Conservation (phyloP, 371 early-diverging fungal species). For the Rhizopus arrhizus region DNA sequence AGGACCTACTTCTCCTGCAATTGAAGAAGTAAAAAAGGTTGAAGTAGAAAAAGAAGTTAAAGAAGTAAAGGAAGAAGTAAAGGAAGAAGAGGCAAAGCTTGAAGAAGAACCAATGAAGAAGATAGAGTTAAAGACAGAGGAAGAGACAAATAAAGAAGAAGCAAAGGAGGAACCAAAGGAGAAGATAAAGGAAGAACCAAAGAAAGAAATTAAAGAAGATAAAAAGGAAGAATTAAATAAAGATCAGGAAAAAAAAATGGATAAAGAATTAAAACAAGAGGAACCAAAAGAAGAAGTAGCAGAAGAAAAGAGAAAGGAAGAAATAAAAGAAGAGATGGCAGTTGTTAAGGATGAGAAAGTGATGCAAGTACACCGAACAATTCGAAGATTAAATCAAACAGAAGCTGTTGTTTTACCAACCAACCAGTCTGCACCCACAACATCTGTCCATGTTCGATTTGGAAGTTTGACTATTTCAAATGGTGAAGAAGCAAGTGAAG, state of each 20-base stretch:
- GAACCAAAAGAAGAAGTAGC: neutral
- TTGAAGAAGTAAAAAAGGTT: neutral
- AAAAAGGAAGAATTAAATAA: neutral
- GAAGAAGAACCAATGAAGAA: neutral
- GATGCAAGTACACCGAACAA: conserved; percentile 6
- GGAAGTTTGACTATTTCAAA: conserved; percentile 24
- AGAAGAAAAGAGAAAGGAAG: neutral
- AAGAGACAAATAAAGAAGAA: neutral
- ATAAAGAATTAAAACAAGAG: neutral
- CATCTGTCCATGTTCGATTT: conserved; percentile 28
- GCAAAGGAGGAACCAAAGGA: neutral
- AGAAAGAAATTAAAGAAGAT: neutral
- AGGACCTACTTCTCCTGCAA: conserved; percentile 8
- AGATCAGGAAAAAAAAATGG: neutral
- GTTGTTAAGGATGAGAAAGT: neutral
- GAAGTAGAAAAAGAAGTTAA: conserved; percentile 3
- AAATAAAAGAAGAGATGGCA: neutral
- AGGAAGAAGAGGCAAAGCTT: neutral
- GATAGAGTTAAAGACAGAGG: neutral
- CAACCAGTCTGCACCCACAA: conserved; percentile 12
- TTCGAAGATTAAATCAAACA: conserved; percentile 25
- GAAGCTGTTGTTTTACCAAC: conserved; percentile 29
- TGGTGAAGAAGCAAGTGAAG: conserved; percentile 11
- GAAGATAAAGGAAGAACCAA: neutral
- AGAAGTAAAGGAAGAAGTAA: conserved; percentile 2